A percentile compares a stretch with the other conserved stretches of the same genome.
These are phyloP conservation scores for Russula griseocarnosa DNA, from an alignment of 768 basidiomycete genomes.

Conservation along the genomic window DNA sequence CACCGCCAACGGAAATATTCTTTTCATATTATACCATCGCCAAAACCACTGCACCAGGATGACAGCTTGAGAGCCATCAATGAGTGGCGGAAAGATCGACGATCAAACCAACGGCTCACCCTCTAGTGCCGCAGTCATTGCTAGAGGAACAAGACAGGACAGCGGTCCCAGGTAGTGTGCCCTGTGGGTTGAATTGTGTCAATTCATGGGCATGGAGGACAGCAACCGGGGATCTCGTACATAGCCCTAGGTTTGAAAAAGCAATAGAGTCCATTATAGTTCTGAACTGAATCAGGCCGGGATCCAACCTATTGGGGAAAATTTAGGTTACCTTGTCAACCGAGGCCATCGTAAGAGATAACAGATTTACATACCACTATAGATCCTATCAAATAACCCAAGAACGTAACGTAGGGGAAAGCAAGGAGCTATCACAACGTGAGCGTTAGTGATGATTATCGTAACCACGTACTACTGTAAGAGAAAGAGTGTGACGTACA, in stretches of 20 bases:
- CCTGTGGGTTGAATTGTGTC: slow-evolving; percentile 21
- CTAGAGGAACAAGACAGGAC: slow-evolving; percentile 43
- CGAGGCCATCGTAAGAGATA: not conserved
- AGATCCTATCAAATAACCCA: slow-evolving; percentile 40
- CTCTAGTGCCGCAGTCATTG: slow-evolving; percentile 45
- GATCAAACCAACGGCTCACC: slow-evolving; percentile 33
- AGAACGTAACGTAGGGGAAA: slow-evolving; percentile 43
- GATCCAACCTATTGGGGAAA: slow-evolving; percentile 24
- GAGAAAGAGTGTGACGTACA: slow-evolving; percentile 2
- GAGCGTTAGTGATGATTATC: slow-evolving; percentile 16
- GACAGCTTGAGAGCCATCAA: slow-evolving; percentile 36
- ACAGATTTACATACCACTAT: slow-evolving; percentile 23
- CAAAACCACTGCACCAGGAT: slow-evolving; percentile 44
- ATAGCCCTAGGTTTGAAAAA: slow-evolving; percentile 35
- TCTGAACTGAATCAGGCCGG: slow-evolving; percentile 31
- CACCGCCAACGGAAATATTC: slow-evolving; percentile 42
- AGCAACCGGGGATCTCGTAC: slow-evolving; percentile 34
- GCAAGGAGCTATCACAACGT: slow-evolving; percentile 35
- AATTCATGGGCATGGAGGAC: not conserved
- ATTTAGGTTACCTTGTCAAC: not conserved
- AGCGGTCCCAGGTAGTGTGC: slow-evolving; percentile 36
- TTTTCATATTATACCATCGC: slow-evolving; percentile 37
- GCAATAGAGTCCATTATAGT: slow-evolving; percentile 51
- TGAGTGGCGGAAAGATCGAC: slow-evolving; percentile 9
- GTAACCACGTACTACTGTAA: not conserved